Base-by-base conservation (phyloP, 805 yeast species). In the Tetrapisispora phaffii region DNA sequence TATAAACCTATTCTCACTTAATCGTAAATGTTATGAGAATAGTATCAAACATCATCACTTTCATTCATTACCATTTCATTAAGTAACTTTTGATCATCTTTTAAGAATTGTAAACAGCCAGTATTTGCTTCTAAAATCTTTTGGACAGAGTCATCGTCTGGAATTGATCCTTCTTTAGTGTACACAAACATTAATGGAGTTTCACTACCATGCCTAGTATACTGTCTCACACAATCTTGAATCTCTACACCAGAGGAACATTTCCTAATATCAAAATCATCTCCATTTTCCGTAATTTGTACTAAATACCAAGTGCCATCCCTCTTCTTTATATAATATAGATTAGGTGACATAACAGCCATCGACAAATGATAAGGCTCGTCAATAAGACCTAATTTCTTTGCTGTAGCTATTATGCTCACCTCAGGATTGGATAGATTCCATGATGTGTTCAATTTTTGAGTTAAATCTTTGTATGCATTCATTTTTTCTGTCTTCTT, bases 101-200 rank as follows among this genome's bases (percentile, higher is more conserved):
- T 47, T 26, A 49, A 41, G 42, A 53, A 58, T 23, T 48, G 48
- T 10, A 32, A 28, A 29, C 57, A 52, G 12, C 63, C 63, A 19
- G 35, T 33, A 32, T 60, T 61, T 8, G 45, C 20, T 26, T 52
- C 56, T 12, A 60, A 37, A 7, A 49, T 28, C 34, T 46, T 46
- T 21, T 33, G 32, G 8, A 58, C 49, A 4, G 36, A 24, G 1
- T 48, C 50, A 15, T 52, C 52, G n/a, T 46, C 47, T 22, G 54
- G 55, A n/a, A 56, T 47, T 19, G 42, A 42, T 31, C 49, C 47
- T 34, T 49, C 38, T 37, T 54, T 55, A 31, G 56, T 46, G 44
- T 54, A 62, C 17, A 56, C 49, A 39, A 61, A 58, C 60, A 62
- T 55, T n/a, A 61, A 47, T 4, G 67, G 66, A 7, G 57, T 50